Conservation (phyloP, 1,139 yeast genomes). For the Wickerhamomyces sp. region DNA sequence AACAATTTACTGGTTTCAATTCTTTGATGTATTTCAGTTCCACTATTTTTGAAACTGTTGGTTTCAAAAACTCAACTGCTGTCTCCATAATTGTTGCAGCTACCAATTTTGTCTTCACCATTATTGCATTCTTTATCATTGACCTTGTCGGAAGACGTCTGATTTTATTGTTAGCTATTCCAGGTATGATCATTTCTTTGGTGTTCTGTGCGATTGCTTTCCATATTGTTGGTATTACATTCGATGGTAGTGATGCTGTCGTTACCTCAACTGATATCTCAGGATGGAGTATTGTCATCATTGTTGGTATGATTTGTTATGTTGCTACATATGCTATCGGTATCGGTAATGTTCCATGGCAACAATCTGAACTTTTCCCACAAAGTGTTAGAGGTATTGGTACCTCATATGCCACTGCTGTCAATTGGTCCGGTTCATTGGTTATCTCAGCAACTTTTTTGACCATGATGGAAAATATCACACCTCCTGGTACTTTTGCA, state of each 20-base stretch:
- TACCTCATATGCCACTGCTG: constrained; percentile 85
- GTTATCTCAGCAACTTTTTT: constrained; percentile 87
- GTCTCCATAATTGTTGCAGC: constrained; percentile 93
- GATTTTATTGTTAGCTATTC: constrained; percentile 67
- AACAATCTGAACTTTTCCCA: constrained; percentile 90
- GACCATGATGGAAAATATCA: constrained; percentile 87
- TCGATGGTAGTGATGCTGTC: constrained; percentile 43
- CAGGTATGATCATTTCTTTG: constrained; percentile 75
- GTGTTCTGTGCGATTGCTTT: constrained; percentile 82
- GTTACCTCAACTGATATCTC: constrained; percentile 38
- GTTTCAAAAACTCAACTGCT: constrained; percentile 81
- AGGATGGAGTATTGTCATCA: constrained; percentile 84
- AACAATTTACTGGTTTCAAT: constrained; percentile 93
- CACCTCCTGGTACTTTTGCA: constrained; percentile 93
- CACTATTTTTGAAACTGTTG: constrained; percentile 83
- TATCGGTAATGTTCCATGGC: constrained; percentile 98
- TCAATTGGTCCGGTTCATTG: constrained; percentile 94
- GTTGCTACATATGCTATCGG: constrained; percentile 92
- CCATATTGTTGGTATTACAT: constrained; percentile 67
- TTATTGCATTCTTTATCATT: constrained; percentile 75
- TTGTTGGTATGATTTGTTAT: constrained; percentile 77
- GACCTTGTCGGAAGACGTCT: constrained; percentile 84
- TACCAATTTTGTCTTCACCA: constrained; percentile 82
- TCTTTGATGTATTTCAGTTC: constrained; percentile 92
- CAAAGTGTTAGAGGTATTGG: constrained; percentile 92